phyloP scores from a whole-genome alignment of 2,329 filamentous ascomycete species.

The Zasmidium cellare region DNA sequence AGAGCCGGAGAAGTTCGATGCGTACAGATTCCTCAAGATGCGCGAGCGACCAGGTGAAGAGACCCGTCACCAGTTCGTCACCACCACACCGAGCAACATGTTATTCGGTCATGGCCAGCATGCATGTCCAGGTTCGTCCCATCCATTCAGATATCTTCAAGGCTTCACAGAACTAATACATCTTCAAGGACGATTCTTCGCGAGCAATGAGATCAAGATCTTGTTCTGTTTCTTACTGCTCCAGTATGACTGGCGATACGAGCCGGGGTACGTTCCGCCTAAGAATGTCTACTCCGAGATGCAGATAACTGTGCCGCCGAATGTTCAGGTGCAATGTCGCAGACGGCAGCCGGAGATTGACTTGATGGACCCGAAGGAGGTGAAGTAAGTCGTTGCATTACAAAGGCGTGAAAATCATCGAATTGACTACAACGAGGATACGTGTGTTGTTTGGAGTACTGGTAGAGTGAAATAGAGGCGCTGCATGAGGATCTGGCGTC shows the following conservation, averaged over 20 bases:
- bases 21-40: constrained; percentile 19
- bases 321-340: background rate
- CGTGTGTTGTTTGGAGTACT: too few relatives aligned
- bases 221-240: constrained; percentile 33
- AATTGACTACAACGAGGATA: too few relatives aligned
- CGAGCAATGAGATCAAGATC: constrained; percentile 36
- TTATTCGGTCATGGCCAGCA: constrained; percentile 34
- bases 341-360: constrained; percentile 3
- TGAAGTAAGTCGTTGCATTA: too few relatives aligned
- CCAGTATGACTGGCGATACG: constrained; percentile 31
- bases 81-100: constrained; percentile 23
- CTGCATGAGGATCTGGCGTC: too few relatives aligned
- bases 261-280: background rate
- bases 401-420: too few relatives aligned
- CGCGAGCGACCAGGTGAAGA: constrained; percentile 22
- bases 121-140: constrained; percentile 27
- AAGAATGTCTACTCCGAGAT: background rate
- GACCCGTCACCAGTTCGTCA: constrained; percentile 25
- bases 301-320: background rate
- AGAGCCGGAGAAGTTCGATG: constrained; percentile 22
- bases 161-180: too few relatives aligned
- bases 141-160: too few relatives aligned
- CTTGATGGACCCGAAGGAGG: background rate
- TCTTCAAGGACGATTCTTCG: constrained; percentile 37
- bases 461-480: too few relatives aligned